A percentile compares a stretch with the other conserved stretches of the same genome.
phyloP scores from a whole-genome alignment of 768 basidiomycete genomes.

The Xerocomus brunneocitrinus region DNA sequence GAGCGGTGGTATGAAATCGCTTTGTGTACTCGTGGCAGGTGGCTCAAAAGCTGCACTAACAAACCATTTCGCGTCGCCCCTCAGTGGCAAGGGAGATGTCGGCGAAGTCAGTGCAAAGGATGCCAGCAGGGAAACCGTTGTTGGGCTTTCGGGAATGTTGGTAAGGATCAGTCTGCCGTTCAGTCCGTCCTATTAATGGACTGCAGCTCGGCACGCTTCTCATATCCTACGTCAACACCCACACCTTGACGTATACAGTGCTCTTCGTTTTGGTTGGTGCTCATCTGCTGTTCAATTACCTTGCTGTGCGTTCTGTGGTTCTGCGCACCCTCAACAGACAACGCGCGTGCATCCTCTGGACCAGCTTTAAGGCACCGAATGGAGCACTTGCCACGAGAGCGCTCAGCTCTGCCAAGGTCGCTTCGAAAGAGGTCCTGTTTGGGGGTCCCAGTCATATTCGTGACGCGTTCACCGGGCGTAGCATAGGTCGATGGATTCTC shows the following conservation, averaged over 20 bases:
- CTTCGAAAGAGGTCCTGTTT: slow-evolving; percentile 45
- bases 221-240: slow-evolving; percentile 50
- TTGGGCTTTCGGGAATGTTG: slow-evolving; percentile 63
- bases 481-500: slow-evolving; percentile 45
- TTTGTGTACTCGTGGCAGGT: slow-evolving; percentile 61
- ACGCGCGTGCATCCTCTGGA: slow-evolving; percentile 52
- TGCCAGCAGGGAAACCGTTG: slow-evolving; percentile 65
- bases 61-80: slow-evolving; percentile 57
- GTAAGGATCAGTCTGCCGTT: slow-evolving; percentile 33
- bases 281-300: slow-evolving; percentile 56
- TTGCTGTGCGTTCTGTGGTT: slow-evolving; percentile 54
- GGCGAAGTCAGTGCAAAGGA: slow-evolving; percentile 73
- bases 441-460: slow-evolving; percentile 36
- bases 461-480: slow-evolving; percentile 29
- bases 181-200: neutral
- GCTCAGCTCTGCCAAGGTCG: slow-evolving; percentile 35
- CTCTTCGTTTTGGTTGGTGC: slow-evolving; percentile 48
- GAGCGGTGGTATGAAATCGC: slow-evolving; percentile 52
- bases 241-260: slow-evolving; percentile 44
- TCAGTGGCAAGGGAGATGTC: slow-evolving; percentile 51
- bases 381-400: slow-evolving; percentile 13
- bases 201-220: slow-evolving; percentile 55
- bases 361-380: slow-evolving; percentile 9
- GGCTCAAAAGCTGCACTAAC: slow-evolving; percentile 70
- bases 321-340: slow-evolving; percentile 59